Evolutionary conservation across 345 rosid genomes (phyloP), one percentile per base, ranked within the genome.

Genomic region (Gossypium bickii): DNA sequence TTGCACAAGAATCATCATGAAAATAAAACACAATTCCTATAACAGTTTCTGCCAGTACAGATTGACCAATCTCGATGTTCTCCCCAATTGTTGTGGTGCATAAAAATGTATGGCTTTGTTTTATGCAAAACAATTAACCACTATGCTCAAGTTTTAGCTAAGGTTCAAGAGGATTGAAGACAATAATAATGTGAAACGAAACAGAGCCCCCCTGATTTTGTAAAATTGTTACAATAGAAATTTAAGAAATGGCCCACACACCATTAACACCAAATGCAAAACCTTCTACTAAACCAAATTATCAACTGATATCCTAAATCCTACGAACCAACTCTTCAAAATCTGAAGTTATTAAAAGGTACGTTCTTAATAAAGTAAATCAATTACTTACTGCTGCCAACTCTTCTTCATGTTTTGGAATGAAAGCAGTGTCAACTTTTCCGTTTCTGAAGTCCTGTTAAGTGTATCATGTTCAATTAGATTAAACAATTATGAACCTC

Each of bases 361-460:
- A 45, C 70, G n/a, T 63, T 34, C 47, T 41, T 47, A 51, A 49
- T 12, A 47, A 48, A 59, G 44, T 38, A 5, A 78, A 52, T 60
- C 66, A 51, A 78, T 74, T 73, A 62, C 81, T 83, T 82, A 94
- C 98, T 81, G 83, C 98, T 65, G 79, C 84, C 73, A 94, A 80
- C 80, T 94, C 98, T 51, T 92, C 85, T 81, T 94, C 98, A 67
- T 94, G 98, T 83, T 94, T 92, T 59, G 90, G 89, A 73, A 94
- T 92, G 86, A 94, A 94, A 66, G 98, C 94, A 17, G 98, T 94
- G 77, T 94, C 98, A 75, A 94, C 98, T 59, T 89, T 94, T 77
- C 98, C 97, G 64, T 88, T 86, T 85, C 68, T 92, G 86, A 94
- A 94, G 85, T 92, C 98, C 98, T 94, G 85, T 73, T 15, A 77